phyloP scores from a whole-genome alignment of 495 filamentous ascomycete genomes.

The Cercophora samala region DNA sequence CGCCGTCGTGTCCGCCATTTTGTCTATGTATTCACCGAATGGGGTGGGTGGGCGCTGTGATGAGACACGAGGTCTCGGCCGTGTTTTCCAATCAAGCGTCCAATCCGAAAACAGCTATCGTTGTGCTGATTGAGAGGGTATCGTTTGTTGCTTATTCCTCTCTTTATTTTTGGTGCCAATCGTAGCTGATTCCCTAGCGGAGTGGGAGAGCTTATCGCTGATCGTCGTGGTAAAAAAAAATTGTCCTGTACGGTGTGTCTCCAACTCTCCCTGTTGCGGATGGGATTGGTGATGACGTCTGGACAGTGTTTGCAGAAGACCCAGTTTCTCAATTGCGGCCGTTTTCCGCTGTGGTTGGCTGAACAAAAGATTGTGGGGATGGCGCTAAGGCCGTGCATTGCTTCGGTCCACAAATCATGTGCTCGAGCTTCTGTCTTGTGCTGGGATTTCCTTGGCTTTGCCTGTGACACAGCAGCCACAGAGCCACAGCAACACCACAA shows the following conservation, averaged over 20 bases:
- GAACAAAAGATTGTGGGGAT: slow-evolving; percentile 1
- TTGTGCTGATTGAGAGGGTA: background rate
- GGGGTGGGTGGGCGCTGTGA: background rate
- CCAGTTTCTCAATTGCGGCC: slow-evolving; percentile 3
- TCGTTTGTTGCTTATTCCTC: background rate
- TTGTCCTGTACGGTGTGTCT: background rate
- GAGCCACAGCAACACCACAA: background rate
- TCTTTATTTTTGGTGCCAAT: background rate
- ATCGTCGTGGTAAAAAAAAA: background rate
- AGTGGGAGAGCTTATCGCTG: background rate
- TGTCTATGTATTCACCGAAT: background rate
- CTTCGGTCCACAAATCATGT: background rate
- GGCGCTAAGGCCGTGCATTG: slow-evolving; percentile 1
- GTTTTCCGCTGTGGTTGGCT: slow-evolving; percentile 2
- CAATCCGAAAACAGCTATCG: background rate
- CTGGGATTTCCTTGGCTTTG: background rate
- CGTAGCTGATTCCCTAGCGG: background rate
- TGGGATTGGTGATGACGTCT: slow-evolving; percentile 7
- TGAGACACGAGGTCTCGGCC: background rate
- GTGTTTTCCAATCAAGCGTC: background rate
- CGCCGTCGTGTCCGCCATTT: background rate
- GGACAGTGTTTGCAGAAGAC: slow-evolving; percentile 7
- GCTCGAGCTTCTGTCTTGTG: background rate
- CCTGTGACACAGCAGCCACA: background rate
- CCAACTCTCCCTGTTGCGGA: background rate